phyloP scores from a whole-genome alignment of 345 rosid species.

The Fremontodendron californicum region DNA sequence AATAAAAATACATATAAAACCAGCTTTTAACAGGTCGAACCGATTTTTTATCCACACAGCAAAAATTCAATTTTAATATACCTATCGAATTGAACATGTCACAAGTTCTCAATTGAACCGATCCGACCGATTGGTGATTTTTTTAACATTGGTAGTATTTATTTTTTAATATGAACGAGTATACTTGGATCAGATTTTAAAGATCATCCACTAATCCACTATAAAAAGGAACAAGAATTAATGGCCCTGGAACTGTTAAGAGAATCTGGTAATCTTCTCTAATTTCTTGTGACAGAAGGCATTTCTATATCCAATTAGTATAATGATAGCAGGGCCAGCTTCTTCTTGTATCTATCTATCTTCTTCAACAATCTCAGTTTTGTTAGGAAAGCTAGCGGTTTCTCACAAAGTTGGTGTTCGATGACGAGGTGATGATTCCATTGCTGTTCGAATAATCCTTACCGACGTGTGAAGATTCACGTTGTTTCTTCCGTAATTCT shows the following conservation, averaged over 20 bases:
- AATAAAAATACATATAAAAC: no score
- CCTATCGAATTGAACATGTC: no score
- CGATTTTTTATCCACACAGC: no score
- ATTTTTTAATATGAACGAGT: not conserved
- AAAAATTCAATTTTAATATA: no score
- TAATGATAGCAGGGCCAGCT: not conserved
- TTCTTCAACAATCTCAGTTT: conserved; percentile 1
- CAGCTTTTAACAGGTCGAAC: no score
- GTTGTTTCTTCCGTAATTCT: conserved; percentile 29
- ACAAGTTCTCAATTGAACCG: no score
- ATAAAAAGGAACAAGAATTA: not conserved
- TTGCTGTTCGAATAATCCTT: not conserved
- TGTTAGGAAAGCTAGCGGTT: not conserved
- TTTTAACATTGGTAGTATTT: no score
- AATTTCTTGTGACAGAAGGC: not conserved
- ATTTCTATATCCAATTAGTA: not conserved
- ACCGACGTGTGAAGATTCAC: not conserved
- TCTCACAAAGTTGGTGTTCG: not conserved
- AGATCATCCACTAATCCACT: not conserved
- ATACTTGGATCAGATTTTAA: not conserved
- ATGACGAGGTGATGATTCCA: not conserved
- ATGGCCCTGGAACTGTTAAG: not conserved
- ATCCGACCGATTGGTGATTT: no score
- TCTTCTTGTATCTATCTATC: not conserved
- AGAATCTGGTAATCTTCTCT: not conserved